Evolutionary conservation across 805 yeast species (phyloP).

Genomic region (Yamadazyma philogaea): DNA sequence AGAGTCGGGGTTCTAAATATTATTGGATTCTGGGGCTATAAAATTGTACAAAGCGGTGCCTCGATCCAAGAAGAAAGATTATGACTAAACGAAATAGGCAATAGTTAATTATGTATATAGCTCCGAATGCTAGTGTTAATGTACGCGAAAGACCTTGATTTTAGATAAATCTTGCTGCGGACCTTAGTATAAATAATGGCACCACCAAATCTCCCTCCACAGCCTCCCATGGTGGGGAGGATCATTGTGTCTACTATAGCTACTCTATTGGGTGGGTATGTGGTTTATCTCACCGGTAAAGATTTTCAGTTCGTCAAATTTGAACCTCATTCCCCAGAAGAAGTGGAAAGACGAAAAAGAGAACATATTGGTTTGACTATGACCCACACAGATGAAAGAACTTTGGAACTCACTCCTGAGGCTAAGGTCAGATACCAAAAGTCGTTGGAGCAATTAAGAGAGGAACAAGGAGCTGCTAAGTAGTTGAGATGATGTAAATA

Average conservation of each 20-base stretch:
- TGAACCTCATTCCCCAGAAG: constrained; percentile 37
- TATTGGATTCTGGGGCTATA: constrained; percentile 79
- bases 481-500: not conserved
- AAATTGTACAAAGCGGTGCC: constrained; percentile 48
- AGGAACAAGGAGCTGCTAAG: not conserved
- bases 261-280: constrained; percentile 30
- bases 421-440: constrained; percentile 34
- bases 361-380: constrained; percentile 31
- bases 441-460: constrained; percentile 19
- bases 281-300: constrained; percentile 30
- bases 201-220: constrained; percentile 15
- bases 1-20: constrained; percentile 77
- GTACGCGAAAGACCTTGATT: constrained; percentile 4
- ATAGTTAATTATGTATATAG: constrained; percentile 1
- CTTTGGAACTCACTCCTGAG: constrained; percentile 43
- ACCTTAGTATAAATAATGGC: constrained; percentile 1
- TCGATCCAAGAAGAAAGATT: constrained; percentile 35
- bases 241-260: constrained; percentile 38
- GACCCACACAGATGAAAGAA: constrained; percentile 30
- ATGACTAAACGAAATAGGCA: constrained; percentile 10
- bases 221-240: constrained; percentile 34
- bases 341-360: constrained; percentile 33
- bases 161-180: not conserved
- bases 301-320: constrained; percentile 40
- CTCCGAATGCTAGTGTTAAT: not conserved